These are phyloP conservation scores for Gigaspora rosea DNA, from an alignment of 192 early-diverging fungal genomes.

Conservation along the genomic window DNA sequence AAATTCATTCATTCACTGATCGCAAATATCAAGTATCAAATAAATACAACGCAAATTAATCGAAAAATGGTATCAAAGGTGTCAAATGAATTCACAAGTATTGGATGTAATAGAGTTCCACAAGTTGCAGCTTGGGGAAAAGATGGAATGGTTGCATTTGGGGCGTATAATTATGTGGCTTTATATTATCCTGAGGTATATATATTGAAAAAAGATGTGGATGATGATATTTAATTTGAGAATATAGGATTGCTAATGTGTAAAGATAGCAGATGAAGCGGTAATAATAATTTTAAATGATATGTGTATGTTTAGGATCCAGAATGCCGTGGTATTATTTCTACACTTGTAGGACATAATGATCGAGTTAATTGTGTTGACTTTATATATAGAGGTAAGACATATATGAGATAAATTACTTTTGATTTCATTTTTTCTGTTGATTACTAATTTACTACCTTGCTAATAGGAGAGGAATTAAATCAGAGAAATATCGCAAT, in stretches of 20 bases:
- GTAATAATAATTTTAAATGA: not conserved
- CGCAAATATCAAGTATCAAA: too few relatives aligned
- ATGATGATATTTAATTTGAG: not conserved
- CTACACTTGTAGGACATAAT: constrained; percentile 75
- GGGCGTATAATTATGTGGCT: constrained; percentile 68
- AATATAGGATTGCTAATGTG: not conserved
- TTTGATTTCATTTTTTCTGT: not conserved
- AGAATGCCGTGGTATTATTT: constrained; percentile 46
- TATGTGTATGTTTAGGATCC: constrained; percentile 43
- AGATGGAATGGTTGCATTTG: constrained; percentile 68
- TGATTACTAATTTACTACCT: not conserved
- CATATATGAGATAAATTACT: not conserved
- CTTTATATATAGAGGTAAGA: constrained; percentile 62
- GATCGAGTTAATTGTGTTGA: constrained; percentile 75
- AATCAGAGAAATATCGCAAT: constrained; percentile 60
- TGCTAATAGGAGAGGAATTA: constrained; percentile 34
- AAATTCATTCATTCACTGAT: too few relatives aligned
- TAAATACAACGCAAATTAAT: too few relatives aligned
- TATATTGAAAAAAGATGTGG: constrained; percentile 36
- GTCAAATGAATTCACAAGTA: constrained; percentile 52
- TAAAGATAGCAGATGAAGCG: not conserved
- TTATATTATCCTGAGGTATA: constrained; percentile 66
- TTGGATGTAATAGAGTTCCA: constrained; percentile 67
- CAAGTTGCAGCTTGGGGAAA: constrained; percentile 64
- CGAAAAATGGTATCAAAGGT: too few relatives aligned